Evolutionary conservation across 2,329 filamentous ascomycete species (phyloP).

Genomic region (Alternaria arbusti): DNA sequence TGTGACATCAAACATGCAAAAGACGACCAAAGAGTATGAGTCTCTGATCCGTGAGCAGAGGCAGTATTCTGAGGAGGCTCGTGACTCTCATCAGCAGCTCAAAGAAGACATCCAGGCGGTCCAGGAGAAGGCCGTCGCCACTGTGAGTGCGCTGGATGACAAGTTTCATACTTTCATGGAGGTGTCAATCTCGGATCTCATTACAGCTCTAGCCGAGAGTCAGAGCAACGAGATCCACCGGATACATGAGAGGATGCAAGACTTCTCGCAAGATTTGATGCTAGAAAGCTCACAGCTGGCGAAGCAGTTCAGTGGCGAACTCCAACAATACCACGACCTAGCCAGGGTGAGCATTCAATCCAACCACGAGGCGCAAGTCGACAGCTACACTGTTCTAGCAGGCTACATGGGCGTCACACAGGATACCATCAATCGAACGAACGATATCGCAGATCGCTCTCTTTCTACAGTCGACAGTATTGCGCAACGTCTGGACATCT

Average conservation of each 20-base stretch:
- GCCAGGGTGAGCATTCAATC: constrained; percentile 15
- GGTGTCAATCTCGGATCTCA: constrained; percentile 24
- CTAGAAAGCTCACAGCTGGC: constrained; percentile 23
- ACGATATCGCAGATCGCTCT: constrained; percentile 15
- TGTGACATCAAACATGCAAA: constrained; percentile 29
- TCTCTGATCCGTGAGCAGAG: constrained; percentile 30
- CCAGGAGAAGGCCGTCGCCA: constrained; percentile 27
- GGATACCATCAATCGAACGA: constrained; percentile 17
- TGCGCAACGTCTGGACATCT: constrained; percentile 20
- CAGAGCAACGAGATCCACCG: constrained; percentile 21
- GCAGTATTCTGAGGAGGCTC: constrained; percentile 28
- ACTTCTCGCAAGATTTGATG: constrained; percentile 27
- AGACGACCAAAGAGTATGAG: constrained; percentile 33
- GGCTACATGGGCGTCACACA: constrained; percentile 19
- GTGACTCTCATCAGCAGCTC: constrained; percentile 26
- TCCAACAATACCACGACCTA: constrained; percentile 24
- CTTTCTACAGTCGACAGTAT: constrained; percentile 24
- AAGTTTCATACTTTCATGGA: constrained; percentile 31
- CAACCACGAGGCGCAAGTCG: constrained; percentile 27
- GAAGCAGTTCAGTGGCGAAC: constrained; percentile 17
- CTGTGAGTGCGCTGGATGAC: constrained; percentile 19
- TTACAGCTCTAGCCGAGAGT: constrained; percentile 22
- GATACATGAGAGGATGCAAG: constrained; percentile 26
- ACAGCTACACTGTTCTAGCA: constrained; percentile 21
- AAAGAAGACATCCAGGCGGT: constrained; percentile 23